phyloP scores from a whole-genome alignment of 1,284 basidiomycete genomes.

The Cryptococcus amylolentus region DNA sequence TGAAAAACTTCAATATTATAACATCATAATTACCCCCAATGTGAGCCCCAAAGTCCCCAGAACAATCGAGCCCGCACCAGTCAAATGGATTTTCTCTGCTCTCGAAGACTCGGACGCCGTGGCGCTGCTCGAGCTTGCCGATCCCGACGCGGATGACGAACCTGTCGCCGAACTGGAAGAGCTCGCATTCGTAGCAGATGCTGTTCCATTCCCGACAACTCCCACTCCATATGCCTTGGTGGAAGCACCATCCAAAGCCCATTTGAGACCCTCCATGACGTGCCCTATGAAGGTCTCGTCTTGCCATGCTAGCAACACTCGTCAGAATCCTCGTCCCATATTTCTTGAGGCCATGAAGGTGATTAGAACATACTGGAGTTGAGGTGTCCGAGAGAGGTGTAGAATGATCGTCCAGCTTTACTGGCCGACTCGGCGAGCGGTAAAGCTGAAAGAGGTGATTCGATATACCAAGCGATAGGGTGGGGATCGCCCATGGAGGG shows the following conservation, averaged over 20 bases:
- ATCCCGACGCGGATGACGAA: too few species aligned
- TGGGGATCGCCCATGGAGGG: slow-evolving; percentile 41
- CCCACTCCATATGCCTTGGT: slow-evolving; percentile 44
- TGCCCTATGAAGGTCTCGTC: slow-evolving; percentile 64
- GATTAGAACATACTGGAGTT: slow-evolving; percentile 54
- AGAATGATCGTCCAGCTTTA: slow-evolving; percentile 69
- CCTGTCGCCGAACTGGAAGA: background rate
- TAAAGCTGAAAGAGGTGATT: slow-evolving; percentile 59
- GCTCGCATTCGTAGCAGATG: background rate
- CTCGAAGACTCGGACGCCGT: too few species aligned
- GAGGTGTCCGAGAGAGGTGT: slow-evolving; percentile 71
- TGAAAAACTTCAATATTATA: too few species aligned
- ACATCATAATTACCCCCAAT: too few species aligned
- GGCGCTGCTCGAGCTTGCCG: too few species aligned
- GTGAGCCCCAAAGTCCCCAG: too few species aligned
- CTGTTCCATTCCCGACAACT: slow-evolving; percentile 36
- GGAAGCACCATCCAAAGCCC: slow-evolving; percentile 60
- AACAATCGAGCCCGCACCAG: too few species aligned
- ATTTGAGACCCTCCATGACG: slow-evolving; percentile 67
- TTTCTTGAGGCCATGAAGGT: background rate
- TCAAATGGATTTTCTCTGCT: too few species aligned
- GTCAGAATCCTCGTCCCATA: background rate
- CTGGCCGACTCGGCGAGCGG: slow-evolving; percentile 40
- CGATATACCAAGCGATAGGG: slow-evolving; percentile 70
- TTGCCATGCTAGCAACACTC: slow-evolving; percentile 44